Evolutionary conservation across 1,139 yeast genomes (phyloP), one percentile per base, ranked within the genome.

Genomic region (Pichia sp.): DNA sequence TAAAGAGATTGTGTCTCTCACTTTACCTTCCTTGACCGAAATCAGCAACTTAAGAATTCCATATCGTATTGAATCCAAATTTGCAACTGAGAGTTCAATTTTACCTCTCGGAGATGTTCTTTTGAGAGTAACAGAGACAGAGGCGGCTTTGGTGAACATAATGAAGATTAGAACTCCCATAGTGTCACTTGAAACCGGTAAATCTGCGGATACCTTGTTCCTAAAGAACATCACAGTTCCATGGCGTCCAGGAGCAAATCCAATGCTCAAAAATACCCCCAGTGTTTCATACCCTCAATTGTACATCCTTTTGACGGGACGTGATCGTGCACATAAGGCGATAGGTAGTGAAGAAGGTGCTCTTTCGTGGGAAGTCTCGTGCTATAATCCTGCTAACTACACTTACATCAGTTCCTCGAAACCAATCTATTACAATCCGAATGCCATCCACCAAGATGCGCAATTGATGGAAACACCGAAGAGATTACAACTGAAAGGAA

Each of bases 211-310:
- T 50, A 54, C 63, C 6, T 56, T 81, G 23, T 81, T 78, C 58
- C 75, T 79, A 46, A 75, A 72, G 17, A 72, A 71, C 39, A 62
- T 77, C 12, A 58, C 69, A 14, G 74, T 83, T 11, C 94, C 96
- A 1, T 74, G 77, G 18, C 69, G 97, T 32, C 98, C 98, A 1
- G 68, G 75, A 5, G 77, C 85, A 6, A 65, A 85, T 37, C 93
- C 81, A 59, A 84, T 96, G 94, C 86, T 93, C 10, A 77, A 80
- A 48, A 52, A 51, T 27, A 69, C 79, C 2, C 74, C 72, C 28
- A 68, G 69, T 42, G 69, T 81, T 13, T 64, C 76, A 3, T 59
- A 71, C 23, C 68, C 70, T 2, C 95, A 85, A 44, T 60, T 82
- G 43, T 69, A 74, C 31, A 39, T 49, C n/a, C 51, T 80, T 32